Percentiles rank a stretch among this genome's conserved stretches.
Conservation (phyloP, 73 alveolate species). For the Paramecium sonneborni region DNA sequence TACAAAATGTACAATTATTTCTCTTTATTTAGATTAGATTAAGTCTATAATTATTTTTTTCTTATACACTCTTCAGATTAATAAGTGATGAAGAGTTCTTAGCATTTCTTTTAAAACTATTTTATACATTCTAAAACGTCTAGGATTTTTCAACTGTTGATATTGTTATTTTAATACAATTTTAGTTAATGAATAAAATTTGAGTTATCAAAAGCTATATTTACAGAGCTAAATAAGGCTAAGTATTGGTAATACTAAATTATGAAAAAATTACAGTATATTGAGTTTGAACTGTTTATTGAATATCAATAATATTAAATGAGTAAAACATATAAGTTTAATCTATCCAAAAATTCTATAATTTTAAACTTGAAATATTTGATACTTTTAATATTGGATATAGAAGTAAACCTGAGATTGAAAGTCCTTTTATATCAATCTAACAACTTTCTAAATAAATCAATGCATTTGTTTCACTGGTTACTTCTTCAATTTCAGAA, state of each 20-base stretch:
- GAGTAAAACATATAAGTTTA: not conserved
- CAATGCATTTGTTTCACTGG: not conserved
- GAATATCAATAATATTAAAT: no score
- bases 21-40: no score
- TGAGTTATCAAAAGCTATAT: not conserved
- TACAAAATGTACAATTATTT: not conserved
- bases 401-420: not conserved
- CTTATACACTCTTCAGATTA: not conserved
- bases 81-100: not conserved
- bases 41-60: no score
- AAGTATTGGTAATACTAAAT: not conserved
- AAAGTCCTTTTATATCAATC: not conserved
- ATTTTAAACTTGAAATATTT: not conserved
- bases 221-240: not conserved
- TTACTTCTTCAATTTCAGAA: not conserved
- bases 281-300: no score
- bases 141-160: not conserved
- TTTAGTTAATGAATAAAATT: no score
- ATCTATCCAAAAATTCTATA: no score
- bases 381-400: not conserved
- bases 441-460: not conserved
- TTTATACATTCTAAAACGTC: not conserved
- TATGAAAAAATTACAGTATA: no score
- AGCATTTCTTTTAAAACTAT: no score
- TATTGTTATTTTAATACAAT: no score